phyloP scores from a whole-genome alignment of 1,284 basidiomycete species.

The Golubevia sp. region DNA sequence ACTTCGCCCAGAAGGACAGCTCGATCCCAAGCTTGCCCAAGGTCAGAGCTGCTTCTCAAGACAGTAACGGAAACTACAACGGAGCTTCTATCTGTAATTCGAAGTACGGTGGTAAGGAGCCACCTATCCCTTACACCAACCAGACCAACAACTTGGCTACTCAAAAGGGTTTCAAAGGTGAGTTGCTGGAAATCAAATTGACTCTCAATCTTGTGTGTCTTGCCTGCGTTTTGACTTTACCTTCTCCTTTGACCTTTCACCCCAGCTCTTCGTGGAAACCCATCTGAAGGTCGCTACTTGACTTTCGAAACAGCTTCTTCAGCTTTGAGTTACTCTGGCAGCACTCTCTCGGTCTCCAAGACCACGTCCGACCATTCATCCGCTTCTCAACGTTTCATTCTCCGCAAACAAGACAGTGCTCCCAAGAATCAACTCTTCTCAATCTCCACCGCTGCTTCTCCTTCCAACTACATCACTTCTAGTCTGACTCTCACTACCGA shows the following conservation, averaged over 20 bases:
- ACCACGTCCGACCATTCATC: slow-evolving; percentile 3
- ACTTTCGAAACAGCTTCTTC: slow-evolving; percentile 24
- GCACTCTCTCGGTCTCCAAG: too few species aligned
- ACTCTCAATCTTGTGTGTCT: too few species aligned
- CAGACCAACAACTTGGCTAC: slow-evolving; percentile 5
- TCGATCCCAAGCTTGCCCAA: slow-evolving; percentile 14
- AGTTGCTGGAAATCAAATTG: too few species aligned
- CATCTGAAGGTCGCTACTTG: slow-evolving; percentile 43
- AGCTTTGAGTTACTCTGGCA: slow-evolving; percentile 13
- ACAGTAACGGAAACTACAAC: slow-evolving; percentile 20
- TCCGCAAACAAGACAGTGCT: slow-evolving; percentile 6
- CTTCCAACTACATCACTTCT: slow-evolving; percentile 8
- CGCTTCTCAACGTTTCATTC: slow-evolving; percentile 10
- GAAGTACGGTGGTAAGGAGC: slow-evolving; percentile 7
- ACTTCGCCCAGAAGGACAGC: slow-evolving; percentile 18
- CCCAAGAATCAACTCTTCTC: slow-evolving; percentile 12
- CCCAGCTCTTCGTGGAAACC: slow-evolving; percentile 22
- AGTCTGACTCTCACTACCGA: slow-evolving; percentile 2
- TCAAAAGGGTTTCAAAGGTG: slow-evolving; percentile 21
- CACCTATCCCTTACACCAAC: slow-evolving; percentile 17
- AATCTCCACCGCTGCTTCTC: slow-evolving; percentile 3
- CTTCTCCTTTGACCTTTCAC: neutral
- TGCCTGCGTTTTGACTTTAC: too few species aligned
- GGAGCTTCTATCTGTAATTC: slow-evolving; percentile 11
- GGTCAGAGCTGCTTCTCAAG: slow-evolving; percentile 15